Base-by-base conservation (phyloP, 106 monocot species). In the Iris macrosiphon region DNA sequence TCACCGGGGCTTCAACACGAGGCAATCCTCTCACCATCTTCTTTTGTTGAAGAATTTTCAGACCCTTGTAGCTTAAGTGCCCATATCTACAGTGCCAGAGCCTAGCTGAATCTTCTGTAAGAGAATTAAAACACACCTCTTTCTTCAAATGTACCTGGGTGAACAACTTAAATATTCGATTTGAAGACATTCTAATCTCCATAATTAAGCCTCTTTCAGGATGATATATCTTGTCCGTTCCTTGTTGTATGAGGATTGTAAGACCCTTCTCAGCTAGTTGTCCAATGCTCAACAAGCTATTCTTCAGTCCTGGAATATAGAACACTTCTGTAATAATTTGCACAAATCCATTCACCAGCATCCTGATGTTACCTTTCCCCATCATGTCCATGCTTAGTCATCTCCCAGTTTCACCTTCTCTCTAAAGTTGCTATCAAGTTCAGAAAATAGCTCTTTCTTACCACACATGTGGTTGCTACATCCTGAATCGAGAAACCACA, bases 231-330 rank as follows among this genome's bases (percentile, higher is more conserved):
- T 35, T 35, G 34, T 10, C 4, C 10, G 10, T 10, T 35, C 34
- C 34, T 6, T 35, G 34, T 35, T 35, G 34, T 35, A 35, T 35
- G 10, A 35, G 10, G 10, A 35, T 35, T 6, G 34, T 10, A 6
- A 35, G 7, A 35, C 34, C 34, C 10, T 10, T 35, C 34, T 45
- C 4, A 7, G 6, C 8, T 15, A 45, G n/a, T 45, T 45, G 45
- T 45, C 45, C 45, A 45, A 45, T 5, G n/a, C 45, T 45, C n/a
- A 45, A 45, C 18, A 45, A 45, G 4, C n/a, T 45, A 45, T 45
- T 45, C 18, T 45, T 45, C 45, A 45, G n/a, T 15, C n/a, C 45
- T 7, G 45, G 45, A 3, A 45, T 45, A 45, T 45, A 45, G 45
- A 45, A 45, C 6, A 45, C 18, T 7, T 45, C 14, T 7, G 45